Evolutionary conservation across 169 alveolate species (phyloP).

Genomic region (Plasmodium knowlesi): DNA sequence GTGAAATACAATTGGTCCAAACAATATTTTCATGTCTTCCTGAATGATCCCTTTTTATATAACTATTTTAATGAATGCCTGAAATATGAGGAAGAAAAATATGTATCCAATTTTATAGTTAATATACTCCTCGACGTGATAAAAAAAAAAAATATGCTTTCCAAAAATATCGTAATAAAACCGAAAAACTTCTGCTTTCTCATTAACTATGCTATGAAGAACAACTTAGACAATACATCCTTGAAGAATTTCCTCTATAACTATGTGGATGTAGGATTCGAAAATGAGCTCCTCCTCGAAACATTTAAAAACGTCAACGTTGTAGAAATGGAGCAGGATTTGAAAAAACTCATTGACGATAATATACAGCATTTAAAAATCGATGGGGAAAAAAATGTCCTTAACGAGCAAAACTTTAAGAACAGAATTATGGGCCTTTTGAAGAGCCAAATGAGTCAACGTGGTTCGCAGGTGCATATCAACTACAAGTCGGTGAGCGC

Average conservation of each 20-base stretch:
- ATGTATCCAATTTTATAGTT: slow-evolving; percentile 69
- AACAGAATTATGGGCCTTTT: slow-evolving; percentile 67
- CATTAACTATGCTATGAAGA: slow-evolving; percentile 29
- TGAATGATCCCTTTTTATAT: slow-evolving; percentile 71
- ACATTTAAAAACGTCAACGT: not conserved
- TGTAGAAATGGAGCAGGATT: not conserved
- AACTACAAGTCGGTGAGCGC: slow-evolving; percentile 39
- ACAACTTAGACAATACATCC: slow-evolving; percentile 46
- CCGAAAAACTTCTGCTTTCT: slow-evolving; percentile 59
- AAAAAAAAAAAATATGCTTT: slow-evolving; percentile 54
- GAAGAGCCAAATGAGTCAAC: slow-evolving; percentile 18
- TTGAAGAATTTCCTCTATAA: slow-evolving; percentile 11
- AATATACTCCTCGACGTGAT: slow-evolving; percentile 48
- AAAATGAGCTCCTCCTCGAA: slow-evolving; percentile 2
- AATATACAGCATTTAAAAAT: slow-evolving; percentile 33
- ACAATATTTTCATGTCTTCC: slow-evolving; percentile 64
- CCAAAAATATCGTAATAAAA: slow-evolving; percentile 58
- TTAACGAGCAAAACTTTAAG: slow-evolving; percentile 65
- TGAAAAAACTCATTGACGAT: slow-evolving; percentile 43
- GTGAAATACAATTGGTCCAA: slow-evolving; percentile 64
- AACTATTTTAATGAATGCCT: slow-evolving; percentile 70
- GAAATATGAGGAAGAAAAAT: slow-evolving; percentile 51
- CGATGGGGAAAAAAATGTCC: slow-evolving; percentile 7
- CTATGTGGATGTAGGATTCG: slow-evolving; percentile 43
- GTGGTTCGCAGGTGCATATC: not conserved